Base-by-base conservation (phyloP, 2,329 filamentous ascomycete species). In the Grosmannia penicillata region DNA sequence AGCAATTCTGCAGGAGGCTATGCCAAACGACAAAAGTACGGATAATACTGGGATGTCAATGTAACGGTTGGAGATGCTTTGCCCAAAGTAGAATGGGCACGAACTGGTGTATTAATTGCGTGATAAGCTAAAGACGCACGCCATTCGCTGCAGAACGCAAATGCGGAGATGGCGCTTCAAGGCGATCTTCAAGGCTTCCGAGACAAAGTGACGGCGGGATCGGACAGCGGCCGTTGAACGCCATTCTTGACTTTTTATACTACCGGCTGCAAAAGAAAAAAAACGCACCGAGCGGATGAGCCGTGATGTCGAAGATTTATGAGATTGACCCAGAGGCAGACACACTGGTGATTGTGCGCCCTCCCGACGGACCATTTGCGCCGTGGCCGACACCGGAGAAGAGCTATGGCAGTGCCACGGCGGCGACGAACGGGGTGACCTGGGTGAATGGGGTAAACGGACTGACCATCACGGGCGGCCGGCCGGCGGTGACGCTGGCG, bases 301-400 rank as follows among this genome's bases (percentile, higher is more conserved):
- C 41, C 35, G n/a, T n/a, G n/a, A 50, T 58, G 49, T 48, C 50
- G n/a, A 49, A 44, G 31, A 46, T 57, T 9, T 57, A 57, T 42
- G 54, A 57, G 37, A 51, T 57, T 33, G 54, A 56, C 36, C 52
- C 51, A 4, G 53, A 56, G 10, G 54, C 55, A 23, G 54, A 58
- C 41, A 49, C 50, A 13, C 47, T 58, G 19, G 42, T 57, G 25
- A 48, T 56, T 15, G 47, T 58, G 21, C 49, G 49, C 5, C 44
- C 48, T 6, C 38, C 42, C 19, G 38, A 33, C 24, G 38, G 39
- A 19, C 17, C 42, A 1, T 51, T 53, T 36, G 48, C 48, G 23
- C 45, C 48, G n/a, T 51, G 48, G 49, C 43, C 44, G 4, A 36
- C 29, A 19, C 17, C 37, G 25, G 32, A 7, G 14, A 24, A 31